Conservation (phyloP, 768 basidiomycete species). For the Hydnomerulius pinastri region DNA sequence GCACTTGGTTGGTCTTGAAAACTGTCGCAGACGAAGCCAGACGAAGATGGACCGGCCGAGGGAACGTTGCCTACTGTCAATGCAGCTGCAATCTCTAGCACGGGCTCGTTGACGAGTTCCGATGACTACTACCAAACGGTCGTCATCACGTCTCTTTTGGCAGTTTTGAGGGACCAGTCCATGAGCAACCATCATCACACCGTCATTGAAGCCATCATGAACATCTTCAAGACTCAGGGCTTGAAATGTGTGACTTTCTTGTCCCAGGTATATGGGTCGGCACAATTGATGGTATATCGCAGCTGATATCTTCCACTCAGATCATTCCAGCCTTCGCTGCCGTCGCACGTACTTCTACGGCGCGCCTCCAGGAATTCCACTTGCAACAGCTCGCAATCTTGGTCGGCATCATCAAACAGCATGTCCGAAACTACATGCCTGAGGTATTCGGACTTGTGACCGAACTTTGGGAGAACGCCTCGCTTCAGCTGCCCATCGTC, state of each 20-base stretch:
- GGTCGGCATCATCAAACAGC: conserved; percentile 95
- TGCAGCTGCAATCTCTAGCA: conserved; percentile 68
- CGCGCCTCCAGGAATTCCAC: conserved; percentile 89
- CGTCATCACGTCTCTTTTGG: conserved; percentile 84
- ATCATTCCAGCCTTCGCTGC: conserved; percentile 94
- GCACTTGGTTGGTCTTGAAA: conserved; percentile 7
- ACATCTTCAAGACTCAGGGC: conserved; percentile 98
- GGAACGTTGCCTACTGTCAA: conserved; percentile 61
- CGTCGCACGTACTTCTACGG: conserved; percentile 80
- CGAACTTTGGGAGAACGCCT: conserved; percentile 85
- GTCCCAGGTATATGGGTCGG: conserved; percentile 64
- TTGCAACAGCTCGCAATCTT: conserved; percentile 94
- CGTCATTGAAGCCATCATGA: conserved; percentile 97
- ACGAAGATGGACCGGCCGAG: conserved; percentile 63
- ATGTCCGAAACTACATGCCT: conserved; percentile 88
- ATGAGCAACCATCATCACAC: conserved; percentile 86
- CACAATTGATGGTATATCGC: conserved; percentile 3
- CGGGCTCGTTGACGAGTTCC: conserved; percentile 60
- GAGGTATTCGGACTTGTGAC: conserved; percentile 84
- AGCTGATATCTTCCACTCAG: conserved; percentile 36
- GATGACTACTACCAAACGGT: conserved; percentile 99
- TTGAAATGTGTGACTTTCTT: conserved; percentile 94
- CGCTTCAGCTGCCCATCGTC: conserved; percentile 89
- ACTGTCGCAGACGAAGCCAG: conserved; percentile 50
- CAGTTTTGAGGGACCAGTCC: conserved; percentile 86